Evolutionary conservation across 257 asterid species (phyloP).

Genomic region (Ajuga chamaepitys): DNA sequence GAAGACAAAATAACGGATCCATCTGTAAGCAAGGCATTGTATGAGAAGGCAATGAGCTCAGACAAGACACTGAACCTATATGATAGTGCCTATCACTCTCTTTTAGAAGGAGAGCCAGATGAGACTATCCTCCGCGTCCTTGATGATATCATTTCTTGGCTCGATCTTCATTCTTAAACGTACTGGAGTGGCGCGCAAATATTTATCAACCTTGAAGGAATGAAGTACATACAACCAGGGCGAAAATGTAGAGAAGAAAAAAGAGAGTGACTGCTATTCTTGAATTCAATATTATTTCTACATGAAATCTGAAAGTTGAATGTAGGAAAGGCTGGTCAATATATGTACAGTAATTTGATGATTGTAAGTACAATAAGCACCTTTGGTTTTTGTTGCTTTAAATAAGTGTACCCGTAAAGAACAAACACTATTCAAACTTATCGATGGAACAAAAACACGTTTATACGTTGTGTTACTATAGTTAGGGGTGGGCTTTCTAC

Average conservation of each 20-base stretch:
- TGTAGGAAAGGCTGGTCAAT: neutral
- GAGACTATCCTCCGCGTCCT: slow-evolving; percentile 37
- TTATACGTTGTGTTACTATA: too few species aligned
- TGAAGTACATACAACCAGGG: too few species aligned
- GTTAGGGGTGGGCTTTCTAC: too few species aligned
- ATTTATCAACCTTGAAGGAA: neutral
- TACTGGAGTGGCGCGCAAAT: neutral
- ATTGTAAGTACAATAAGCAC: neutral
- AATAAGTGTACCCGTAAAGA: too few species aligned
- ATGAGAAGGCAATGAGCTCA: slow-evolving; percentile 51
- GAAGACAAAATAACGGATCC: slow-evolving; percentile 78
- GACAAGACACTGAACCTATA: slow-evolving; percentile 57
- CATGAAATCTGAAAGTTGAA: neutral
- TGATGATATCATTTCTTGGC: slow-evolving; percentile 55
- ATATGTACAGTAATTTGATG: neutral
- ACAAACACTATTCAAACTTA: too few species aligned
- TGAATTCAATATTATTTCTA: neutral
- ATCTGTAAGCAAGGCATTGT: slow-evolving; percentile 45
- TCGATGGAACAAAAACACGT: too few species aligned
- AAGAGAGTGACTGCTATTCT: neutral
- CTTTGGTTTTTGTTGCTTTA: neutral
- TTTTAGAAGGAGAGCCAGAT: slow-evolving; percentile 64
- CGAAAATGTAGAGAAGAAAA: too few species aligned
- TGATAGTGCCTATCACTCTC: slow-evolving; percentile 38
- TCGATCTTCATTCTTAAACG: slow-evolving; percentile 9